Evolutionary conservation across 164 flowering plant genomes (phyloP).

Genomic region (Umbellularia californica): DNA sequence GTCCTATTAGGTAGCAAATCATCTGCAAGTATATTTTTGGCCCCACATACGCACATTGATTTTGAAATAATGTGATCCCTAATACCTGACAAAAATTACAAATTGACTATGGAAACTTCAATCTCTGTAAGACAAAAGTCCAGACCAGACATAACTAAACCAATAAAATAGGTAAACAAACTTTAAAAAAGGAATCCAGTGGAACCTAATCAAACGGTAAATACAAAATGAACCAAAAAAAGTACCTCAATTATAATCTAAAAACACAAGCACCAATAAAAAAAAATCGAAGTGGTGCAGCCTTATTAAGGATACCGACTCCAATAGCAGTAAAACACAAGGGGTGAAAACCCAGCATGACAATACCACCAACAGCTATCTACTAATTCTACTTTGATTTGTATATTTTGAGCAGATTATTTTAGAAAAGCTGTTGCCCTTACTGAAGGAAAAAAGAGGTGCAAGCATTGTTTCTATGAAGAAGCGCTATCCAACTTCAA

Average conservation of each 20-base stretch:
- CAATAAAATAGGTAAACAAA: no score
- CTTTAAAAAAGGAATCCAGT: background rate
- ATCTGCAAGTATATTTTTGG: conserved; percentile 80
- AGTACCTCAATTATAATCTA: background rate
- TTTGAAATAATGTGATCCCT: conserved; percentile 77
- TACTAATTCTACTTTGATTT: background rate
- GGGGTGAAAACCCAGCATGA: background rate
- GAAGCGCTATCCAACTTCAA: background rate
- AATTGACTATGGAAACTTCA: background rate
- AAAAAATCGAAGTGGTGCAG: background rate
- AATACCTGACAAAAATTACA: conserved; percentile 53
- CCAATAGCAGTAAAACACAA: background rate
- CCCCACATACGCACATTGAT: conserved; percentile 80
- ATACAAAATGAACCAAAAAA: background rate
- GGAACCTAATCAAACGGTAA: background rate
- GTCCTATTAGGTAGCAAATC: conserved; percentile 94
- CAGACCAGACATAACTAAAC: no score
- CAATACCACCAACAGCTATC: background rate
- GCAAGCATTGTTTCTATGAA: background rate
- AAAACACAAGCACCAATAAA: background rate
- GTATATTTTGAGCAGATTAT: background rate
- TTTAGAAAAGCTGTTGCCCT: background rate
- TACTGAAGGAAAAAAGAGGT: background rate
- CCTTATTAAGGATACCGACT: background rate
- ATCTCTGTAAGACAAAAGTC: background rate